phyloP scores from a whole-genome alignment of 495 filamentous ascomycete species.

The Podospora comata region DNA sequence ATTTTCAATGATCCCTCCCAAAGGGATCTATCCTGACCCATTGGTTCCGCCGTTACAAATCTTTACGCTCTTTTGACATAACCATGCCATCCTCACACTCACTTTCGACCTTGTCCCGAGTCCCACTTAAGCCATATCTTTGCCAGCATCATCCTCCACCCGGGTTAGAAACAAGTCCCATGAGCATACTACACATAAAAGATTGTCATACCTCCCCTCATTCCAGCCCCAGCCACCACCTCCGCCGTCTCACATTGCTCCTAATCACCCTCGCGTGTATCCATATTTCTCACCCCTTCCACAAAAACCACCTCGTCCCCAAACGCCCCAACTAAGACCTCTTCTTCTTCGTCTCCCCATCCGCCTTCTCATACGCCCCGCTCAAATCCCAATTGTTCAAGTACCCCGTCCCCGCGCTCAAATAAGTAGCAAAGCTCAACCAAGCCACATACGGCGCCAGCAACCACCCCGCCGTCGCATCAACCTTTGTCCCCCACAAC shows the following conservation, averaged over 20 bases:
- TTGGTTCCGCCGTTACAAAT: background rate
- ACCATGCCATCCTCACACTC: background rate
- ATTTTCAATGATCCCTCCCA: background rate
- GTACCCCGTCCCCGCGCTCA: slow-evolving; percentile 67
- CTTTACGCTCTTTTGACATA: background rate
- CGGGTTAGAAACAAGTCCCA: too few species aligned
- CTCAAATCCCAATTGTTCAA: slow-evolving; percentile 68
- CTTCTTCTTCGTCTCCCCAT: slow-evolving; percentile 9
- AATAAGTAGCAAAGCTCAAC: slow-evolving; percentile 80
- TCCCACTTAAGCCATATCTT: too few species aligned
- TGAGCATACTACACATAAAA: too few species aligned
- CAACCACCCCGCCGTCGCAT: slow-evolving; percentile 66
- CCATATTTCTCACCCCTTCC: too few species aligned
- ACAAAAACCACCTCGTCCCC: too few species aligned
- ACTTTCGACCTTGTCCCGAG: too few species aligned
- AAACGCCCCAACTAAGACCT: background rate
- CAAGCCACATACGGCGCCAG: slow-evolving; percentile 77
- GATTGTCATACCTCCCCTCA: too few species aligned
- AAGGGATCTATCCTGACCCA: background rate
- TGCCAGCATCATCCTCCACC: too few species aligned
- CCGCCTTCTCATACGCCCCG: slow-evolving; percentile 9
- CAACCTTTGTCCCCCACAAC: slow-evolving; percentile 65
- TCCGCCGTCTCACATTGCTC: too few species aligned
- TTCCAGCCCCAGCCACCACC: too few species aligned
- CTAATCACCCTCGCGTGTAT: too few species aligned